Conservation (phyloP, 179 eudicot genomes). For the Beta corolliflora region DNA sequence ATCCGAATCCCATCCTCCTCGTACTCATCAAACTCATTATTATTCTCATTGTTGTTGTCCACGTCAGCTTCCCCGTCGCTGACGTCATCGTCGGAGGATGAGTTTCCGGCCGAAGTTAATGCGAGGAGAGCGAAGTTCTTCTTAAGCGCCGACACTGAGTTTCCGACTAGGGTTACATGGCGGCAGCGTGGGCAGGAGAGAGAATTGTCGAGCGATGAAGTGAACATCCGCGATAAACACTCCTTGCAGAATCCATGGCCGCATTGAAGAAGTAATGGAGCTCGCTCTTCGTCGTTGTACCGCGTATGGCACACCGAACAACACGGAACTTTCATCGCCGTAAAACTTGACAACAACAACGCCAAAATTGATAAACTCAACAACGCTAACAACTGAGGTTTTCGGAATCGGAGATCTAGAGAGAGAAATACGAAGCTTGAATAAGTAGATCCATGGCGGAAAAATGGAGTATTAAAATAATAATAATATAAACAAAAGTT, state of each 20-base stretch:
- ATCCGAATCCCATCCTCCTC: slow-evolving; percentile 34
- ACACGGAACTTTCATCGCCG: slow-evolving; percentile 80
- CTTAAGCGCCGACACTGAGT: slow-evolving; percentile 76
- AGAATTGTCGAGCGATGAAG: slow-evolving; percentile 58
- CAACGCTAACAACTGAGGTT: no score
- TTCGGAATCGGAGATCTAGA: slow-evolving; percentile 15
- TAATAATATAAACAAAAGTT: not conserved
- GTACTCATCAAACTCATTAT: slow-evolving; percentile 24
- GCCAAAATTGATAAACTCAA: no score
- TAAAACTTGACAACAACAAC: no score
- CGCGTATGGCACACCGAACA: slow-evolving; percentile 85
- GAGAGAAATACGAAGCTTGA: slow-evolving; percentile 1
- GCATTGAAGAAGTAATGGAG: slow-evolving; percentile 82
- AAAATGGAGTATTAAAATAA: not conserved
- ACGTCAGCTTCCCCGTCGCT: slow-evolving; percentile 38
- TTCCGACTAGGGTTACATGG: slow-evolving; percentile 81
- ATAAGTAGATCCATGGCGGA: slow-evolving; percentile 36
- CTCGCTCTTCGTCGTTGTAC: slow-evolving; percentile 76
- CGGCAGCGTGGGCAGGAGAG: slow-evolving; percentile 95
- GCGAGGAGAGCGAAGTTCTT: slow-evolving; percentile 83
- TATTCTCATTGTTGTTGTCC: slow-evolving; percentile 24
- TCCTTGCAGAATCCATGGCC: slow-evolving; percentile 98
- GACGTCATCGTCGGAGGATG: slow-evolving; percentile 42
- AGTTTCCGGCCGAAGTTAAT: slow-evolving; percentile 24
- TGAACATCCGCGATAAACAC: slow-evolving; percentile 75